Base-by-base conservation (phyloP, 176 grass and related monocot genomes). In the Hordeum marinum region DNA sequence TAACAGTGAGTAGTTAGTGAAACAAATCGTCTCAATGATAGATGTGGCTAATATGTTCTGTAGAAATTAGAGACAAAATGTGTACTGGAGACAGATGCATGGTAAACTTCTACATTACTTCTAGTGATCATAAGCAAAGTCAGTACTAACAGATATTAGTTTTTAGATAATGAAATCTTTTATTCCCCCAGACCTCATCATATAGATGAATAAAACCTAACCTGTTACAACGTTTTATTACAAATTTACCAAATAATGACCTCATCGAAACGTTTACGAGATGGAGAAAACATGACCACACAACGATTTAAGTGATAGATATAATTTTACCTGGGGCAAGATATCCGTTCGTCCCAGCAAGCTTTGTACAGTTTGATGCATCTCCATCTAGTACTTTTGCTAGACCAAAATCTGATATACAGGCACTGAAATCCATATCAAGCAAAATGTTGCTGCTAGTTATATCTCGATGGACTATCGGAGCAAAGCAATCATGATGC, bases 341-440 rank as follows among this genome's bases (percentile, higher is more conserved):
- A 72, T 72, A 72, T 43, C 68, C 68, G 23, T 72, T 72, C 37
- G 68, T 43, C 11, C 68, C 68, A 42, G 39, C 21, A 43, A 72
- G 68, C 68, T 21, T 72, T 72, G 68, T 72, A 37, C 68, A 72
- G n/a, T 72, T 72, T 72, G 68, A 43, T 72, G 21, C 68, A 72
- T 72, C 68, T 12, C 23, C 68, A 25, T 43, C 11, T 72, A 72
- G 68, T 43, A 42, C 12, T 72, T 72, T 72, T 24, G 68, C 68
- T 72, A 72, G 21, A 43, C 39, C 68, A 72, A 72, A 72, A 72
- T 72, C 68, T 8, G 68, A 72, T 14, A 72, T 24, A 42, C 39
- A 72, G n/a, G 68, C n/a, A 24, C 3, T 45, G 37, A 72, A 72
- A 24, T 72, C 39, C 39, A 72, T 14, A 72, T 72, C 23, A 43